Evolutionary conservation across 1,139 yeast genomes (phyloP).

Genomic region (Pichia sp.): DNA sequence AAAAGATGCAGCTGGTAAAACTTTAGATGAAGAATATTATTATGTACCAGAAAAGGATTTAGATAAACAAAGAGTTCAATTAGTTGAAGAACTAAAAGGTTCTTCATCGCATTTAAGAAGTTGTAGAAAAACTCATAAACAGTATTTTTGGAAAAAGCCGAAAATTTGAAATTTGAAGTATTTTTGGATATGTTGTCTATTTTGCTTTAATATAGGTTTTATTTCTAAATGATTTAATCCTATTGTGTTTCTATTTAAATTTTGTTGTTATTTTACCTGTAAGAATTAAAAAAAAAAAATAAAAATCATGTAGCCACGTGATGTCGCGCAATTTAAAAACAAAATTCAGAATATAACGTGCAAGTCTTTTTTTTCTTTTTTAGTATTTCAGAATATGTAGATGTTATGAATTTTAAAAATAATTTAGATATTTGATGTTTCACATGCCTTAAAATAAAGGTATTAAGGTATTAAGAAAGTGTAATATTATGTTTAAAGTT

Average conservation of each 20-base stretch:
- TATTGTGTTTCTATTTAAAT: neutral
- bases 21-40: constrained; percentile 87
- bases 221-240: neutral
- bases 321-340: constrained; percentile 2
- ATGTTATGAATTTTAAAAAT: too few species aligned
- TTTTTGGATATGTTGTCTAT: neutral
- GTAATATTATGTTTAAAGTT: too few species aligned
- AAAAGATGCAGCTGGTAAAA: constrained; percentile 94
- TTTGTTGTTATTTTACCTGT: neutral
- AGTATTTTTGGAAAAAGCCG: constrained; percentile 81
- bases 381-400: too few species aligned
- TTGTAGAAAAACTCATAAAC: constrained; percentile 91
- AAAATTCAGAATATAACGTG: too few species aligned
- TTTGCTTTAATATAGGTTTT: neutral
- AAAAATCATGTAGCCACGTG: constrained; percentile 6
- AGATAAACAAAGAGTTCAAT: constrained; percentile 58
- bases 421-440: too few species aligned
- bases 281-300: too few species aligned
- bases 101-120: constrained; percentile 61
- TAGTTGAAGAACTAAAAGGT: constrained; percentile 76
- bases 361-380: too few species aligned
- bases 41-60: constrained; percentile 78
- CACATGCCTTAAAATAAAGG: too few species aligned
- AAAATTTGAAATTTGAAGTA: constrained; percentile 16
- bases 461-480: too few species aligned